Evolutionary conservation across 345 rosid species (phyloP), one percentile per base, ranked within the genome.

Genomic region (Limnanthes douglasii): DNA sequence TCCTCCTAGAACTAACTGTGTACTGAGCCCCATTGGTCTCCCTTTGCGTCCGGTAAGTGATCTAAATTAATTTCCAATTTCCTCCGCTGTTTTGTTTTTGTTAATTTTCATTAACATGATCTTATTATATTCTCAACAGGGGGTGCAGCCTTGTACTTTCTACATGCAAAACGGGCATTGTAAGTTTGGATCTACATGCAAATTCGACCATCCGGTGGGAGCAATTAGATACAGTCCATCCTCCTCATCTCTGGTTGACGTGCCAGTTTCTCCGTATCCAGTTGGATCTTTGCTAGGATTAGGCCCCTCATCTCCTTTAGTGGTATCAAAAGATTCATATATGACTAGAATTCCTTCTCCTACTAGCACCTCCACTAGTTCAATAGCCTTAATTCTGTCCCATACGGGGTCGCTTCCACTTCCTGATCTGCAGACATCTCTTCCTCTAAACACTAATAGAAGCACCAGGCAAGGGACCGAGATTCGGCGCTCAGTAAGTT

Each of bases 221-320:
- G 43, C 70, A 37, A 51, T 71, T 64, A 68, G 83, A 60, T 80
- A 80, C 72, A 85, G 78, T 50, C 80, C 90, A 22, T 85, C 96
- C 6, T 82, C 90, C 1, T 85, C 96, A 11, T 77, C 96, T 32
- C 88, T 85, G 11, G 48, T 73, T 40, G 96, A 85, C 45, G 66
- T 70, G 59, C 90, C 96, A 0, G 83, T 80, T 50, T 68, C 90
- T 26, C 93, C 96, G 5, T 85, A 76, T 45, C 90, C 82, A 15
- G 82, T 79, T 37, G 79, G 78, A 50, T 69, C 93, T 46, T 72
- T 72, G 43, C 46, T 77, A 2, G 81, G 75, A 37, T 64, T 70
- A 0, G 73, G 68, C 14, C 75, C 93, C 24, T 59, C 93, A 21
- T 65, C 75, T 3, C 52, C 84, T 5, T 59, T 74, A 23, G 56